Conservation (phyloP, 257 asterid species). For the Penstemon eatonii region DNA sequence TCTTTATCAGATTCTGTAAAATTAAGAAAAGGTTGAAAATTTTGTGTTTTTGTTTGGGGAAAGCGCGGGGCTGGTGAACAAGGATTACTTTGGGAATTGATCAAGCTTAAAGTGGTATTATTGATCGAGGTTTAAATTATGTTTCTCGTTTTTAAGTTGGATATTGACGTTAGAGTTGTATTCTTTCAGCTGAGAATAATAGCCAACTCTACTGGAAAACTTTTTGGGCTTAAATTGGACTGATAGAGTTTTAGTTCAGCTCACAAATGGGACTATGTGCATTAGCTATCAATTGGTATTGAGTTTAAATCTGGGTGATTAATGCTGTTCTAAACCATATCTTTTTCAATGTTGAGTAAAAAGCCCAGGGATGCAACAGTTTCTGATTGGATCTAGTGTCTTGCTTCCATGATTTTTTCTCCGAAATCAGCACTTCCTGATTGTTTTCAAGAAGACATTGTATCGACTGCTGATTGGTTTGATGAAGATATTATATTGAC, state of each 20-base stretch:
- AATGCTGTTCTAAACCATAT: slow-evolving; percentile 9
- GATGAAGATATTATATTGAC: not conserved
- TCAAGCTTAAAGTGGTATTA: slow-evolving; percentile 24
- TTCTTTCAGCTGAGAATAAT: slow-evolving; percentile 22
- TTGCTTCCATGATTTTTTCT: slow-evolving; percentile 4
- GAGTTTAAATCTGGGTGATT: slow-evolving; percentile 5
- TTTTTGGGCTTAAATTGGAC: slow-evolving; percentile 5
- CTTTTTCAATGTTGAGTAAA: slow-evolving; percentile 1
- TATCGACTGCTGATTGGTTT: slow-evolving; percentile 4
- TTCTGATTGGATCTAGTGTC: slow-evolving; percentile 12
- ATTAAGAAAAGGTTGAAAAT: slow-evolving; percentile 17
- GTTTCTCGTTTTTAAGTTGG: slow-evolving; percentile 6
- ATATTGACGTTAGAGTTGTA: not conserved
- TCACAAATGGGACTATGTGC: not conserved
- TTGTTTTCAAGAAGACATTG: slow-evolving; percentile 4
- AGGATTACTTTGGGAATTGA: slow-evolving; percentile 17
- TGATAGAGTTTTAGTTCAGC: slow-evolving; percentile 17
- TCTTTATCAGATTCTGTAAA: slow-evolving; percentile 23
- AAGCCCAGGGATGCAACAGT: not conserved
- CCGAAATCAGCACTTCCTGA: not conserved
- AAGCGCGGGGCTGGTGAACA: slow-evolving; percentile 17
- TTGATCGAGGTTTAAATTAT: slow-evolving; percentile 7
- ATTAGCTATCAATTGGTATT: not conserved
- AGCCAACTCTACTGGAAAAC: not conserved
- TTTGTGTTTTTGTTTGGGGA: not conserved